These are phyloP conservation scores for Melastoma candidum DNA, from an alignment of 441 rosid genomes.

Conservation along the genomic window DNA sequence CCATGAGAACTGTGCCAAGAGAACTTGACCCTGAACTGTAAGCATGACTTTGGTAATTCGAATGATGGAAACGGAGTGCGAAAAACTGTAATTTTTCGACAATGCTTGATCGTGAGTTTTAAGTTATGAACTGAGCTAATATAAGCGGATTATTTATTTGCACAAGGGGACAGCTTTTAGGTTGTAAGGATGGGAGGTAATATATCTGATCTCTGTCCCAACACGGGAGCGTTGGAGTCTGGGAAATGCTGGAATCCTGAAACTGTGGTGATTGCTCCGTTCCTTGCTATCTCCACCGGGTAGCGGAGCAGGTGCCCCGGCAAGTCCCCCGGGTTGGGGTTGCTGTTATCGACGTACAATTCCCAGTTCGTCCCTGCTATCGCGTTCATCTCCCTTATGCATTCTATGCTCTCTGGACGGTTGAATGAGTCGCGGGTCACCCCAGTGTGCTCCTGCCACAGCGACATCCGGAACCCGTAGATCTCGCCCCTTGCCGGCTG, in stretches of 20 bases:
- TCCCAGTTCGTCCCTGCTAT: slow-evolving; percentile 29
- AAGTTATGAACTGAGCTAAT: too few species aligned
- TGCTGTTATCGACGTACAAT: slow-evolving; percentile 16
- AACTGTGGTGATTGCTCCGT: slow-evolving; percentile 26
- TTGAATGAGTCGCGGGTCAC: background rate
- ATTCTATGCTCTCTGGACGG: slow-evolving; percentile 24
- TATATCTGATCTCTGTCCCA: slow-evolving; percentile 25
- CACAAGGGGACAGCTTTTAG: slow-evolving; percentile 8
- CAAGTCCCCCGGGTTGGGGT: slow-evolving; percentile 12
- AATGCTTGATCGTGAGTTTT: too few species aligned
- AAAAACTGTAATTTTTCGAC: too few species aligned
- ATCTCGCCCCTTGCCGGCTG: slow-evolving; percentile 31
- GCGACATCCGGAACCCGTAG: slow-evolving; percentile 36
- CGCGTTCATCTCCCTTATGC: slow-evolving; percentile 25
- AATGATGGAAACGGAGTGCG: too few species aligned
- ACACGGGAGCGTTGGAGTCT: slow-evolving; percentile 45
- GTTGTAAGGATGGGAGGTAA: slow-evolving; percentile 34
- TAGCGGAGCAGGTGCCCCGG: slow-evolving; percentile 40
- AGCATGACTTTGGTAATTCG: too few species aligned
- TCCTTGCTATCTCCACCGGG: slow-evolving; percentile 28
- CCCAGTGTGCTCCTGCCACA: slow-evolving; percentile 45
- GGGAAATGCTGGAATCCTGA: slow-evolving; percentile 31
- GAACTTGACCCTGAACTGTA: too few species aligned
- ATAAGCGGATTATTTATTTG: too few species aligned
- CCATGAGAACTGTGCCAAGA: too few species aligned